These are phyloP conservation scores for Penicillium sp. DNA, from an alignment of 2,329 filamentous ascomycete species.

Conservation along the genomic window DNA sequence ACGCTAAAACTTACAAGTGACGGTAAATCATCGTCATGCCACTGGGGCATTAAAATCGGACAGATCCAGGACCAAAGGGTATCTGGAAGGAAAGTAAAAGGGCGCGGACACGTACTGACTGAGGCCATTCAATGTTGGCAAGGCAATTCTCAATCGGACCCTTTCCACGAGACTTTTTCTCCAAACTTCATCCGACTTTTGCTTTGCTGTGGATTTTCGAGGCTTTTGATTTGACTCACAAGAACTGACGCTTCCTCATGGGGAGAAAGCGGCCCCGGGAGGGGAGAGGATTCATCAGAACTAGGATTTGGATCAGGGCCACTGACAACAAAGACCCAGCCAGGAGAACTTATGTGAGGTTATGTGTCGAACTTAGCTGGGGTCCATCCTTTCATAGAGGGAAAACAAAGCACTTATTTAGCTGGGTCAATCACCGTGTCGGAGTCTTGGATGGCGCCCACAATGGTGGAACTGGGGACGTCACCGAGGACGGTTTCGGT, in stretches of 20 bases:
- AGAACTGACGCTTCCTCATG: conserved; percentile 1
- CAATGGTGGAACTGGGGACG: conserved; percentile 36
- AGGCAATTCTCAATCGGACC: conserved; percentile 4
- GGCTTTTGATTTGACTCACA: conserved; percentile 8
- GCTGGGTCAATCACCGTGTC: conserved; percentile 38
- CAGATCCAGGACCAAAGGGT: neutral
- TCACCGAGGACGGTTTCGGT: conserved; percentile 39
- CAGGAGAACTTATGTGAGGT: conserved; percentile 30
- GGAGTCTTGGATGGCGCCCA: conserved; percentile 35
- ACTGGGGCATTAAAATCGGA: conserved; percentile 2
- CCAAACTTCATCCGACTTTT: neutral
- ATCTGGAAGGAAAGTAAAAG: conserved; percentile 9
- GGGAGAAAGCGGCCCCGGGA: neutral
- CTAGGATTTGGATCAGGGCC: conserved; percentile 36
- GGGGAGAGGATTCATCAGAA: conserved; percentile 25
- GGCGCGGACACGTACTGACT: conserved; percentile 22
- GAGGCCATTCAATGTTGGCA: conserved; percentile 13
- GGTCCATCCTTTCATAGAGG: conserved; percentile 23
- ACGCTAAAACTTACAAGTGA: conserved; percentile 21
- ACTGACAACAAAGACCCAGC: conserved; percentile 24
- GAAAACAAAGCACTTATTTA: conserved; percentile 25
- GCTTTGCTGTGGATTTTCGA: neutral
- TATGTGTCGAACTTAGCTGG: conserved; percentile 43
- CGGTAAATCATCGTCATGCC: conserved; percentile 12
- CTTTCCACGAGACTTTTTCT: neutral